These are phyloP conservation scores for Vaccinium corymbosum DNA, from an alignment of 148 eudicot species.

Conservation along the genomic window DNA sequence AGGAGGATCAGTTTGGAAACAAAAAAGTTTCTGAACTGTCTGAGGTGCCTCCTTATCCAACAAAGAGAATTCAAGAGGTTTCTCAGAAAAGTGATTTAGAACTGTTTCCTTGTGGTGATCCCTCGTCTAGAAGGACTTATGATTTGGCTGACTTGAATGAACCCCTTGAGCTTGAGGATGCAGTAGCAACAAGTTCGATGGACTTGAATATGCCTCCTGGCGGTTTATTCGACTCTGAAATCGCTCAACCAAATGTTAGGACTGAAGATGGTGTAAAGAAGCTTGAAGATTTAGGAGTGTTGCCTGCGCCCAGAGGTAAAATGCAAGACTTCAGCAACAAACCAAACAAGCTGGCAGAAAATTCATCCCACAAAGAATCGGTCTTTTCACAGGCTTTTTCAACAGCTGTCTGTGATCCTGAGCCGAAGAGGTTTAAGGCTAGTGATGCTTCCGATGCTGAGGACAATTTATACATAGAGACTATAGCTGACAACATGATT, in stretches of 20 bases:
- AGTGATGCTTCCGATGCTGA: not conserved
- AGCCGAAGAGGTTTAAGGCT: constrained; percentile 3
- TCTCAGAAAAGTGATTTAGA: constrained; percentile 12
- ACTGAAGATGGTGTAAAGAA: constrained; percentile 12
- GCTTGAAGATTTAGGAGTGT: constrained; percentile 7
- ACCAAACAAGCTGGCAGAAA: constrained; percentile 13
- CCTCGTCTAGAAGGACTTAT: constrained; percentile 18
- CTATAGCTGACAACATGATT: constrained; percentile 8
- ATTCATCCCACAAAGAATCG: not conserved
- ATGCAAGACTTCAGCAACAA: not conserved
- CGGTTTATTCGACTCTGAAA: not conserved
- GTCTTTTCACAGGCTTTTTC: constrained; percentile 3
- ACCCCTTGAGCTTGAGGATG: constrained; percentile 13
- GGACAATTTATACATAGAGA: constrained; percentile 10
- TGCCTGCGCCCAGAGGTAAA: not conserved
- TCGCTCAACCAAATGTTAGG: not conserved
- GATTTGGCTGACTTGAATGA: constrained; percentile 34
- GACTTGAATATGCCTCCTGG: constrained; percentile 29
- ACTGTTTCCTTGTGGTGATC: constrained; percentile 12
- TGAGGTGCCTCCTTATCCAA: constrained; percentile 16
- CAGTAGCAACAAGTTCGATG: not conserved
- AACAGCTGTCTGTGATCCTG: constrained; percentile 9
- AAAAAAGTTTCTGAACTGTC: constrained; percentile 17
- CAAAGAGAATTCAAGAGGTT: constrained; percentile 17
- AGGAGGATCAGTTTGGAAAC: constrained; percentile 22